phyloP scores from a whole-genome alignment of 2,329 filamentous ascomycete species.

The Tolypocladium ovalisporum region DNA sequence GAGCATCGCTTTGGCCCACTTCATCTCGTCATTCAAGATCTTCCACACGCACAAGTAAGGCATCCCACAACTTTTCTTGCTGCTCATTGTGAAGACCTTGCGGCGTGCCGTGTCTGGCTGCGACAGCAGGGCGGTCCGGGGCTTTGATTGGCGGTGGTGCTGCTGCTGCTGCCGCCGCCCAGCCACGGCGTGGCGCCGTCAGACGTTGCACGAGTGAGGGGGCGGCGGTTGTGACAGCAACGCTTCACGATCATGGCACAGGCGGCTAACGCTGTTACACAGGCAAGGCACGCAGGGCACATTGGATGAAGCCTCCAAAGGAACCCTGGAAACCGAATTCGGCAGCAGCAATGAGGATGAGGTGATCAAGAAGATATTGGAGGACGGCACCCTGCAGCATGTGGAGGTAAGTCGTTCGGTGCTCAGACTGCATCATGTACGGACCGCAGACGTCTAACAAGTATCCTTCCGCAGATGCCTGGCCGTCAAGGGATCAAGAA shows the following conservation, averaged over 20 bases:
- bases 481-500: constrained; percentile 43
- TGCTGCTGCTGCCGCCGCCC: neutral
- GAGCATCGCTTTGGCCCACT: constrained; percentile 68
- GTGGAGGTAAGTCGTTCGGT: constrained; percentile 31
- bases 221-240: neutral
- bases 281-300: constrained; percentile 82
- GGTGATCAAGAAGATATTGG: constrained; percentile 69
- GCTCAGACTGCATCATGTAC: neutral
- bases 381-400: constrained; percentile 61
- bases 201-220: neutral
- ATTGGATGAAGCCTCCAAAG: constrained; percentile 65
- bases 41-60: constrained; percentile 83
- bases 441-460: neutral
- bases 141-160: neutral
- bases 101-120: neutral
- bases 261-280: neutral
- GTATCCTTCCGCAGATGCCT: constrained; percentile 29
- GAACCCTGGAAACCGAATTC: constrained; percentile 73
- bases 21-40: constrained; percentile 80
- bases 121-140: neutral
- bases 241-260: neutral
- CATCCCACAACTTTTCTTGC: constrained; percentile 5
- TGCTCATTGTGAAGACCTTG: neutral
- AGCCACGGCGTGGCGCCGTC: neutral
- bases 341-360: constrained; percentile 71